Percentiles rank a stretch among this genome's conserved stretches.
These are phyloP conservation scores for Solanum bulbocastanum DNA, from an alignment of 257 asterid species.

Conservation along the genomic window DNA sequence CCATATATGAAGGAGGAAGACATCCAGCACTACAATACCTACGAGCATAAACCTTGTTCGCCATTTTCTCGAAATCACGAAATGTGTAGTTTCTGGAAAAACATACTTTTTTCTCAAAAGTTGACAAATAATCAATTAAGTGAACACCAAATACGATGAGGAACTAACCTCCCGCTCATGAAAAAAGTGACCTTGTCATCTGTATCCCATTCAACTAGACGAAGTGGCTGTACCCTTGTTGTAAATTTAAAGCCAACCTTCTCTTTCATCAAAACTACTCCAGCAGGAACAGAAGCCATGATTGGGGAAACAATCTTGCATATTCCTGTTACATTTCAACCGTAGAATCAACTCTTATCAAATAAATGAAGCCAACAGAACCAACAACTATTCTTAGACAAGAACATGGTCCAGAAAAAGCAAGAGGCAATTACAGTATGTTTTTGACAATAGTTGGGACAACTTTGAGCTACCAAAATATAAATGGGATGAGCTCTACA, in stretches of 20 bases:
- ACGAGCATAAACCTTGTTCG: constrained; percentile 88
- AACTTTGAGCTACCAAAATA: background rate
- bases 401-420: background rate
- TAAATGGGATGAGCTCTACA: background rate
- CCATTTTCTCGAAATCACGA: constrained; percentile 99
- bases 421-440: background rate
- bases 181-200: constrained; percentile 88
- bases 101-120: background rate
- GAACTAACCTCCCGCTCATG: constrained; percentile 87
- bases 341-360: background rate
- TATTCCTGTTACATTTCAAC: constrained; percentile 39
- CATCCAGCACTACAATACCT: constrained; percentile 88
- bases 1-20: constrained; percentile 82
- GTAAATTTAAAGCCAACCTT: constrained; percentile 84
- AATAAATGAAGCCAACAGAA: background rate
- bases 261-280: constrained; percentile 90
- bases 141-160: background rate
- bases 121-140: background rate
- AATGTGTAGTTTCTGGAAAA: constrained; percentile 82
- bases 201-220: constrained; percentile 88
- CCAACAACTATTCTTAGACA: background rate
- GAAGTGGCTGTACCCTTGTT: constrained; percentile 95
- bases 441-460: background rate
- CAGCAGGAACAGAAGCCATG: constrained; percentile 91
- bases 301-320: constrained; percentile 96